Evolutionary conservation across 2,329 filamentous ascomycete genomes (phyloP).

Genomic region (Trichoderma atroviride): DNA sequence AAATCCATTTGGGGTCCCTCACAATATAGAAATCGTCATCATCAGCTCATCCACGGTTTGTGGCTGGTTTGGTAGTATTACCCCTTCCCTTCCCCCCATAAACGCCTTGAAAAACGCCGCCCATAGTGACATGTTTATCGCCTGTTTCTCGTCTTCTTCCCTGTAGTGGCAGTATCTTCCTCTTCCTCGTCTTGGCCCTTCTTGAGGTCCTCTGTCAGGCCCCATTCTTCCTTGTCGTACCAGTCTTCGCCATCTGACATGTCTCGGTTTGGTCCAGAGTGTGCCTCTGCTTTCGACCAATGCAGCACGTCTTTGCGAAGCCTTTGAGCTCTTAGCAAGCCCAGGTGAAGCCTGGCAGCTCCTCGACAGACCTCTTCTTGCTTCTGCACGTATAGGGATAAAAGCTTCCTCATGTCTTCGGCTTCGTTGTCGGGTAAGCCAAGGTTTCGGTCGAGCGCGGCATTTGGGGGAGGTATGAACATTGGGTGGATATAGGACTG

Average conservation of each 20-base stretch:
- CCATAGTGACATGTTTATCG: constrained; percentile 37
- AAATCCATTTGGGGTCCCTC: constrained; percentile 8
- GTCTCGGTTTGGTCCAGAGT: constrained; percentile 66
- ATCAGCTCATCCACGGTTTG: constrained; percentile 28
- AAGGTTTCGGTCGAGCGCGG: constrained; percentile 68
- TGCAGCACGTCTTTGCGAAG: constrained; percentile 70
- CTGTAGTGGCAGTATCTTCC: constrained; percentile 64
- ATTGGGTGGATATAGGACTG: constrained; percentile 69
- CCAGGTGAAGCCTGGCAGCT: constrained; percentile 67
- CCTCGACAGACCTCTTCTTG: constrained; percentile 81
- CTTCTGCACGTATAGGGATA: constrained; percentile 80
- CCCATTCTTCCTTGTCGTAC: constrained; percentile 84
- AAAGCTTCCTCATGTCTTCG: constrained; percentile 72
- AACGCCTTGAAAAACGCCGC: constrained; percentile 24
- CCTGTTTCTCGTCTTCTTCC: constrained; percentile 64
- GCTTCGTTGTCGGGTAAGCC: constrained; percentile 74
- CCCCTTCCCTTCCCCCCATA: constrained; percentile 6
- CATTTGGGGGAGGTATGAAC: constrained; percentile 66
- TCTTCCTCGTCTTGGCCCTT: constrained; percentile 85
- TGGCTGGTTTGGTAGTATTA: neutral
- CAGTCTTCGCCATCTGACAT: constrained; percentile 90
- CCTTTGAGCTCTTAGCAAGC: constrained; percentile 72
- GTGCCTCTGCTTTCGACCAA: constrained; percentile 78
- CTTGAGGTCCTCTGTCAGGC: constrained; percentile 70
- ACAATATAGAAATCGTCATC: constrained; percentile 32